Conservation (phyloP, 257 asterid species). For the Pogostemon cablin region DNA sequence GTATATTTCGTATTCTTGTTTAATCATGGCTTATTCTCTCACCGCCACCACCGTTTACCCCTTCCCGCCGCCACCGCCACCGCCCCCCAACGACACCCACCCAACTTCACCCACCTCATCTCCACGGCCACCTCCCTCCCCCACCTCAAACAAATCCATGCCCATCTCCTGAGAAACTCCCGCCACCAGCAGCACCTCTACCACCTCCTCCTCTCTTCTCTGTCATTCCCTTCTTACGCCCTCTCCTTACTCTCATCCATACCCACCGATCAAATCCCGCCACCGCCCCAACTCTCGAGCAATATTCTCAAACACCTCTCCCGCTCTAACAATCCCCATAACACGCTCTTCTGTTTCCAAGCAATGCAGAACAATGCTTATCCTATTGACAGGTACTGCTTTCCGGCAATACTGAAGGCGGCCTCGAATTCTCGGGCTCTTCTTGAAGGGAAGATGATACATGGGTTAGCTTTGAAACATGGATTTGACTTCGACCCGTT, state of each 20-base stretch:
- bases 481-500: constrained; percentile 65
- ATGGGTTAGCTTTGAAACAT: constrained; percentile 60
- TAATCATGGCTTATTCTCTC: constrained; percentile 40
- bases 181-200: constrained; percentile 46
- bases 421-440: constrained; percentile 49
- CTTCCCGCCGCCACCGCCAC: constrained; percentile 29
- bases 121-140: constrained; percentile 54
- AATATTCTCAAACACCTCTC: constrained; percentile 59
- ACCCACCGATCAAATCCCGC: constrained; percentile 34
- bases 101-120: constrained; percentile 41
- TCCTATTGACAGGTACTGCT: constrained; percentile 51
- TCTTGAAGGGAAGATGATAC: constrained; percentile 57
- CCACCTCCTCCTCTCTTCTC: constrained; percentile 58
- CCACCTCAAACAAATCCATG: constrained; percentile 66
- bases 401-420: constrained; percentile 71
- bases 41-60: constrained; percentile 35
- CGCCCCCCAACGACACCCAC: constrained; percentile 37
- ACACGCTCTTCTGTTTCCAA: constrained; percentile 50
- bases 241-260: constrained; percentile 55
- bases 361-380: constrained; percentile 40
- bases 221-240: constrained; percentile 64
- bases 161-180: constrained; percentile 51
- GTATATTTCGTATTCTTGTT: neutral
- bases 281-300: constrained; percentile 45
- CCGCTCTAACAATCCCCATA: constrained; percentile 49